phyloP scores from a whole-genome alignment of 1,284 basidiomycete species.

The Meira miltonrushii region DNA sequence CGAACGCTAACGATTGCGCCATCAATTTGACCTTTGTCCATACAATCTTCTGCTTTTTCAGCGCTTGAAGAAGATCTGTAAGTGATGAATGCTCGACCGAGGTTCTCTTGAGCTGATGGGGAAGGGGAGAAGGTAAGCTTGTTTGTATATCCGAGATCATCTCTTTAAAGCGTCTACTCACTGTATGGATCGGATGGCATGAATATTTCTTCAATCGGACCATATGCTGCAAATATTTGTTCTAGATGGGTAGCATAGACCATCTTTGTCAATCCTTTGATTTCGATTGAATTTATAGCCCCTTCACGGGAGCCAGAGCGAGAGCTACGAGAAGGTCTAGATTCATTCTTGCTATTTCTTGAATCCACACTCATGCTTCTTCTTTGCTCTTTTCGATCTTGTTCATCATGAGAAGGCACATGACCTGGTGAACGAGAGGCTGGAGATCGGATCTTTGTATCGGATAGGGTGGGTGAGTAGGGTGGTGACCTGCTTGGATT shows the following conservation, averaged over 20 bases:
- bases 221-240: conserved; percentile 4
- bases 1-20: conserved; percentile 2
- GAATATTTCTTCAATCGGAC: background rate
- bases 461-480: conserved; percentile 1
- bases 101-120: background rate
- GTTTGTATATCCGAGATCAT: background rate
- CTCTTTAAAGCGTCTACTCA: background rate
- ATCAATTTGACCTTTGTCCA: conserved; percentile 10
- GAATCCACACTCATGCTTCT: background rate
- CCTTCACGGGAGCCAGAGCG: background rate
- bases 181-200: background rate
- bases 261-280: conserved; percentile 3
- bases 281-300: background rate
- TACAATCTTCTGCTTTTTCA: conserved; percentile 1
- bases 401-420: background rate
- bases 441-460: background rate
- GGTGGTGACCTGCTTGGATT: background rate
- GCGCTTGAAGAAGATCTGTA: conserved; percentile 2
- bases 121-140: background rate
- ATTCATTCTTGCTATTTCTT: background rate
- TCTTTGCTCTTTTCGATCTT: background rate
- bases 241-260: conserved; percentile 9
- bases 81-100: background rate
- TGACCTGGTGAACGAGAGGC: background rate
- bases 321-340: background rate